Evolutionary conservation across 2,329 filamentous ascomycete genomes (phyloP), one percentile per base, ranked within the genome.

Genomic region (Pestalotiopsis sp.): DNA sequence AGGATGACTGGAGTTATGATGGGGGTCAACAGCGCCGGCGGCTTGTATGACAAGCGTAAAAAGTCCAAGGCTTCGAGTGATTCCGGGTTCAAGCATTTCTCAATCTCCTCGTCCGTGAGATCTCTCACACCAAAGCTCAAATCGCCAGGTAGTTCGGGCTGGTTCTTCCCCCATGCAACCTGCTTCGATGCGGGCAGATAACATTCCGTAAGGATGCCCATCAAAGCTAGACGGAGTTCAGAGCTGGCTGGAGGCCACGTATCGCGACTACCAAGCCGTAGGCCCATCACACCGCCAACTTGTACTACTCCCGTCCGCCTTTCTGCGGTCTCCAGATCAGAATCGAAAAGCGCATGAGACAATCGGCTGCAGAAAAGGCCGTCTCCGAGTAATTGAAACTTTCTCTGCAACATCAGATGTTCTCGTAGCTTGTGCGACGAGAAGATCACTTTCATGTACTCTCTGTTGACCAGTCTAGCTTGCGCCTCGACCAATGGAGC

Each of bases 201-300:
- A 71, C 90, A 93, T 72, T 98, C 95, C 2, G 88, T 87, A 6
- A 98, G 83, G 0, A 98, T 87, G 0, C 94, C 94, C 87, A 95
- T 97, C 20, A 99, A 84, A 0, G 94, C 94, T 4, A 98, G 85
- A 11, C 94, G 90, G n/a, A 99, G 83, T 78, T 98, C 96, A 0
- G 95, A 98, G 78, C 93, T 97, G 27, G 94, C 94, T 4, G 96
- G 96, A 31, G 96, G 96, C 96, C 96, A 98, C 39, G 87, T 93
- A 67, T 93, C 90, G 74, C 94, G 89, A 2, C 89, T 89, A n/a
- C 92, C 92, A 0, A 98, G 84, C 56, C 94, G 91, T 56, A 98
- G 84, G 1, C 96, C 95, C 85, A 97, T 95, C 14, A 89, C 83
- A 69, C 90, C 88, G 63, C 93, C 91, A 61, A 88, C 88, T 9